Conservation (phyloP, 140 eudicot genomes). For the Bidens hawaiensis region DNA sequence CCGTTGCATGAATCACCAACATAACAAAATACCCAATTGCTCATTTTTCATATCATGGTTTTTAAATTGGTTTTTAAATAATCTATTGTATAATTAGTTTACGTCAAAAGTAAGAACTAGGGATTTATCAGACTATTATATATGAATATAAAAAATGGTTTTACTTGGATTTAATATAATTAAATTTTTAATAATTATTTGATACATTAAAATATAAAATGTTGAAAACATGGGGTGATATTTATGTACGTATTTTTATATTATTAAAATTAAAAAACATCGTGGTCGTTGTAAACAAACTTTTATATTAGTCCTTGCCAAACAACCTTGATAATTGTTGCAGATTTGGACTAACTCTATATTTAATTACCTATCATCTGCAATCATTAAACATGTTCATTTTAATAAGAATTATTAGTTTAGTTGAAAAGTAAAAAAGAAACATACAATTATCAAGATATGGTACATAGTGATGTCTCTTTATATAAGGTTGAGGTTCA, state of each 20-base stretch:
- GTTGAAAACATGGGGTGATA: constrained; percentile 33
- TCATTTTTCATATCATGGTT: constrained; percentile 16
- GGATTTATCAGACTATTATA: neutral
- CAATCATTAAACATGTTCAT: neutral
- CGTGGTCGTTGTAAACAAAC: constrained; percentile 40
- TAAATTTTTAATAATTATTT: neutral
- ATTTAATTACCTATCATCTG: constrained; percentile 12
- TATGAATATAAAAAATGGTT: neutral
- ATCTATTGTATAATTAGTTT: neutral
- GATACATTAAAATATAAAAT: too few relatives aligned
- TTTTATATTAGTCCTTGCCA: constrained; percentile 25
- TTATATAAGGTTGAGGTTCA: too few relatives aligned
- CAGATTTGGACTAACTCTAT: constrained; percentile 31
- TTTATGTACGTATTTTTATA: constrained; percentile 13
- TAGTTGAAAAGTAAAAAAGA: neutral
- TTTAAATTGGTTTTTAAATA: constrained; percentile 10
- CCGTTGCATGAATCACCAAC: neutral
- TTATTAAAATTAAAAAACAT: constrained; percentile 22
- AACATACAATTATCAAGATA: too few relatives aligned
- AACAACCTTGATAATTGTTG: constrained; percentile 36
- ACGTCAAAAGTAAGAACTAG: constrained; percentile 12
- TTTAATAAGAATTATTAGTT: neutral
- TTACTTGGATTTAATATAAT: neutral
- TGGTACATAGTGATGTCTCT: too few relatives aligned
- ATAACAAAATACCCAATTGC: constrained; percentile 18